Base-by-base conservation (phyloP, 495 filamentous ascomycete species). In the Tuber umbilicatum region DNA sequence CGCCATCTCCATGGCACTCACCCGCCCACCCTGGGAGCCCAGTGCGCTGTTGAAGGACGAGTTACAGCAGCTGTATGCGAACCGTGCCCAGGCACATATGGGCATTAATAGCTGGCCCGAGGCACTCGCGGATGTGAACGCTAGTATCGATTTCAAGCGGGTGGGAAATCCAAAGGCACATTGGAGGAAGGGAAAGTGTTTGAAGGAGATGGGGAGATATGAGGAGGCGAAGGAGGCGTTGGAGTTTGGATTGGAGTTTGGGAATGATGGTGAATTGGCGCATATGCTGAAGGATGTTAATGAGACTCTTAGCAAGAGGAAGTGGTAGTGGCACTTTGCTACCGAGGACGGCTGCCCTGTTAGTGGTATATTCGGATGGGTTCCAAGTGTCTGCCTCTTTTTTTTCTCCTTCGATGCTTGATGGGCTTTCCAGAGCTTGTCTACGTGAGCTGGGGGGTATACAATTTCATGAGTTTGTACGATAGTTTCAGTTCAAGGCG, bases 21-120 rank as follows among this genome's bases (percentile, higher is more conserved):
- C 86, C 2, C 87, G 95, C 5, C 94, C 95, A 2, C 83, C 85
- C 2, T 99, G 95, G 95, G 96, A 99, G 81, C 94, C 94, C 0
- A 85, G 87, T 3, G 87, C 89, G 12, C 85, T 97, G 4, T 90
- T 94, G 71, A 85, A 93, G 40, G 95, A 98, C 77, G 95, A 99
- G 84, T 84, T 94, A 31, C 86, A 90, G 21, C 87, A 86, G 2
- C 84, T 98, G 78, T 97, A 92, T 83, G 87, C 89, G 71, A 97
- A 97, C 83, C 88, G 96, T 35, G 94, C 94, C 69, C 94, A 97
- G 88, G 92, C 93, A 75, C 87, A 94, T 79, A 96, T 97, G 90
- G 90, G 87, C 3, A 82, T 90, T 83, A 86, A 87, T 84, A 85
- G 86, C 68, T 99, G 94, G 94, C 85, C 91, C 7, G 93, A 95